Evolutionary conservation across 179 eudicot species (phyloP).

Genomic region (Beta lomatogona): DNA sequence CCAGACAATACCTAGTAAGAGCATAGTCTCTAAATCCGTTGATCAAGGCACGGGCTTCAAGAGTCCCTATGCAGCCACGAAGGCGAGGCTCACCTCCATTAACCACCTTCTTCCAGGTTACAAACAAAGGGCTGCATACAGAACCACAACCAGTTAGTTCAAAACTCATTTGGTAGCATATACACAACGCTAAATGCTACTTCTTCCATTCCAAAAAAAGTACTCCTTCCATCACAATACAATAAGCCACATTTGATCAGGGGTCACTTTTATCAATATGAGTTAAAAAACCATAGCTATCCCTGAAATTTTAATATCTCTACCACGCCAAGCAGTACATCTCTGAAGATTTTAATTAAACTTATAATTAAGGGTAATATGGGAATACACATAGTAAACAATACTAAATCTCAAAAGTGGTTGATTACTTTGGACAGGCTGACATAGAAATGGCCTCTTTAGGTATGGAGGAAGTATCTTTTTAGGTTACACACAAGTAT

Average conservation of each 20-base stretch:
- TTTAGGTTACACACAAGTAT: background rate
- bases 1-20: constrained; percentile 64
- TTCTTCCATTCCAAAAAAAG: background rate
- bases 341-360: background rate
- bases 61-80: constrained; percentile 98
- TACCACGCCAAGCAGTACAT: background rate
- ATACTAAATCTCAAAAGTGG: background rate
- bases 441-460: background rate
- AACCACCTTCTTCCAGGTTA: constrained; percentile 92
- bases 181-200: background rate
- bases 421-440: background rate
- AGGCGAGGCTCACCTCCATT: constrained; percentile 96
- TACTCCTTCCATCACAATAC: background rate
- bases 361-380: background rate
- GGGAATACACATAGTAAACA: background rate
- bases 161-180: background rate
- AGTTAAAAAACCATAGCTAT: background rate
- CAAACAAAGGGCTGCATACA: constrained; percentile 91
- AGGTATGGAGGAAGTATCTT: background rate
- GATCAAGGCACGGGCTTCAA: constrained; percentile 70
- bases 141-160: constrained; percentile 19
- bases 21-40: constrained; percentile 91
- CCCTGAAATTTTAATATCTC: background rate
- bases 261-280: background rate
- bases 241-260: background rate